A percentile compares a stretch with the other conserved stretches of the same genome.
Conservation (phyloP, 139 green algal species). For the Dunaliella primolecta region DNA sequence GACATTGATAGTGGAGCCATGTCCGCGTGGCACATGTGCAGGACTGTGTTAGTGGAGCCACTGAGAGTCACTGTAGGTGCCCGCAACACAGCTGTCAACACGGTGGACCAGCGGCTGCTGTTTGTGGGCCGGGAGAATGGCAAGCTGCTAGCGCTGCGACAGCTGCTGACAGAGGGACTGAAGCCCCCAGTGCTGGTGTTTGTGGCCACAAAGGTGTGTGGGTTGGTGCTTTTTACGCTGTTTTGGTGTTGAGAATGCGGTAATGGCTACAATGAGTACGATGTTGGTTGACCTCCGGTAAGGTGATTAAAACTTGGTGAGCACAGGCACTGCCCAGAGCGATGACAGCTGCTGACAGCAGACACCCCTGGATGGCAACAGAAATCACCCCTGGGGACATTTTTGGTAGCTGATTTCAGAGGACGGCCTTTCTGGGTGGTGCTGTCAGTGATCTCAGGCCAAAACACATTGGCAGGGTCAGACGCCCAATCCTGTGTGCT, state of each 20-base stretch:
- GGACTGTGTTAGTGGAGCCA: constrained; percentile 73
- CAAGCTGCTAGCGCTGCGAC: constrained; percentile 88
- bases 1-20: too few species aligned
- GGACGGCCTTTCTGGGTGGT: too few species aligned
- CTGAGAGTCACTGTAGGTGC: constrained; percentile 85
- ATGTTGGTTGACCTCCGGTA: too few species aligned
- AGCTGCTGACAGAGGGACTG: constrained; percentile 79
- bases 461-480: too few species aligned
- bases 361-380: too few species aligned
- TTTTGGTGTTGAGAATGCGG: too few species aligned
- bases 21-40: constrained; percentile 5
- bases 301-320: neutral
- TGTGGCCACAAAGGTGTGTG: constrained; percentile 67
- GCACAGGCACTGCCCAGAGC: too few species aligned
- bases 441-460: too few species aligned
- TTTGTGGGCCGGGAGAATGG: constrained; percentile 91
- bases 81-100: constrained; percentile 56
- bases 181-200: constrained; percentile 90
- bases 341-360: too few species aligned
- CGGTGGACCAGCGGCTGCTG: constrained; percentile 82
- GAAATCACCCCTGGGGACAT: too few species aligned
- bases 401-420: too few species aligned
- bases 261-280: neutral
- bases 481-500: too few species aligned
- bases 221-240: neutral